Percentiles rank a stretch among this genome's conserved stretches.
These are phyloP conservation scores for Alectoria sarmentosa DNA, from an alignment of 495 filamentous ascomycete genomes.

Conservation along the genomic window DNA sequence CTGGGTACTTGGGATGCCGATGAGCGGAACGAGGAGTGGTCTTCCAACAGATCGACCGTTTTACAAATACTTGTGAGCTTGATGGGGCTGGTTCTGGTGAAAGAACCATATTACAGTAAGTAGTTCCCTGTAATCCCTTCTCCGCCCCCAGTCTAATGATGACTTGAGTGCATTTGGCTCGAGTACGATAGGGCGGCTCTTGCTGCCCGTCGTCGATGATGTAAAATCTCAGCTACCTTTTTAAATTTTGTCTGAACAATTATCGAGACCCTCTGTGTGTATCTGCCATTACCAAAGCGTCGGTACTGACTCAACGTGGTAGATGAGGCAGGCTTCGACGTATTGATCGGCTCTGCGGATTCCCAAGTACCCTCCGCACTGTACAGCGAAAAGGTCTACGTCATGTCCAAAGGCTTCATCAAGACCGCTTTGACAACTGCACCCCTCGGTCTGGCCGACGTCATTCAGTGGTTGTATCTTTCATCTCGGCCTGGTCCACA, in stretches of 20 bases:
- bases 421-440: conserved; percentile 39
- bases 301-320: conserved; percentile 11
- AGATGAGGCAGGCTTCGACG: conserved; percentile 56
- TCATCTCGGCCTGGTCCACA: conserved; percentile 29
- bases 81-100: conserved; percentile 52
- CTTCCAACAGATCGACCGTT: conserved; percentile 41
- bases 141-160: conserved; percentile 14
- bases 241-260: conserved; percentile 31
- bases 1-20: conserved; percentile 54
- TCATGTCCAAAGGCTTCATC: conserved; percentile 48
- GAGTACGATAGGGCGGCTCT: conserved; percentile 33
- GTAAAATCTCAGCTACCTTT: conserved; percentile 50
- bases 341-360: conserved; percentile 37
- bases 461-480: conserved; percentile 48
- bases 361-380: conserved; percentile 39
- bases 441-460: conserved; percentile 39
- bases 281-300: background rate
- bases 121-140: conserved; percentile 8
- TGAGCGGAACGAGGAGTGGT: conserved; percentile 48
- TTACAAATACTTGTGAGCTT: conserved; percentile 55
- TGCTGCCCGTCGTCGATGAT: conserved; percentile 37
- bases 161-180: conserved; percentile 54
- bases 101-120: conserved; percentile 57
- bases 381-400: conserved; percentile 51
- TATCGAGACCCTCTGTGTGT: background rate